These are phyloP conservation scores for Daedalea quercina DNA, from an alignment of 768 basidiomycete species.

Conservation along the genomic window DNA sequence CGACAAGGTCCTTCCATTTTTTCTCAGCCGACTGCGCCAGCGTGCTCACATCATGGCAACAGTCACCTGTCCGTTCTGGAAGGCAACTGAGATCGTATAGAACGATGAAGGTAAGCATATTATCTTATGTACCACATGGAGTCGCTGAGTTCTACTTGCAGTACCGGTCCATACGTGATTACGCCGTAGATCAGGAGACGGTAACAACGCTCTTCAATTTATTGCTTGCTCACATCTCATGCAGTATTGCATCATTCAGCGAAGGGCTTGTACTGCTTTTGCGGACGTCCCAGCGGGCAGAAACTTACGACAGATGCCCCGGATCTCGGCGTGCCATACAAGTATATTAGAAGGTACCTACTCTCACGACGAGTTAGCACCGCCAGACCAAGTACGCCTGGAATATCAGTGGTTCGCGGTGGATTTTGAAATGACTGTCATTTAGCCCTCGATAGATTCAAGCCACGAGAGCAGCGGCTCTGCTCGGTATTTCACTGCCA, in stretches of 20 bases:
- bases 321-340: neutral
- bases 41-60: neutral
- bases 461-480: neutral
- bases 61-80: neutral
- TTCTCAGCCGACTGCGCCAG: no score
- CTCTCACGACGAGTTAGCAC: neutral
- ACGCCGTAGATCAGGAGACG: neutral
- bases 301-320: no score
- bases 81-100: neutral
- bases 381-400: neutral
- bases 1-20: no score
- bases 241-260: no score
- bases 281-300: no score
- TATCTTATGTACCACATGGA: neutral
- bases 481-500: slow-evolving; percentile 7
- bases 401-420: no score
- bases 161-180: neutral
- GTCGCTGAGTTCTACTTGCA: neutral
- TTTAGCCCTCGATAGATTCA: neutral
- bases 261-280: no score
- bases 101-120: neutral
- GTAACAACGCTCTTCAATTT: neutral
- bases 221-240: no score
- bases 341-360: neutral
- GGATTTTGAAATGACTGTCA: no score